Evolutionary conservation across 768 basidiomycete genomes (phyloP), one percentile per base, ranked within the genome.

Genomic region (Collybiopsis luxurians): DNA sequence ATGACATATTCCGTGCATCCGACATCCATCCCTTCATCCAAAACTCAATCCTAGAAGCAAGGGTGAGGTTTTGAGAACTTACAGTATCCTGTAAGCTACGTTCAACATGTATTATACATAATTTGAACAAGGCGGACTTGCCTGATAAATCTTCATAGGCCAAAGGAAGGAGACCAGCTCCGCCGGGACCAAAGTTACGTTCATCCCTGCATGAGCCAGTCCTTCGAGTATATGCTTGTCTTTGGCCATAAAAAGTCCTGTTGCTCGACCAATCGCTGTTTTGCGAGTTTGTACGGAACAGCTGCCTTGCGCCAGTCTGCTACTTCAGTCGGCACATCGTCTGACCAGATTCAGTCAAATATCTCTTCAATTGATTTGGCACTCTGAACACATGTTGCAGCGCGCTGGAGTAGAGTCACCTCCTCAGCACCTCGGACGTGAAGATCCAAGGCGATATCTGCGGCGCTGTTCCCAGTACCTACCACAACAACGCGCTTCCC

Each of bases 1-100:
- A 74, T 73, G 60, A 85, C 79, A 55, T 79, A 69, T 61, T 82
- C 73, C 30, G 77, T 76, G 42, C 78, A 78, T 26, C 82, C 83
- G 49, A 77, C 74, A 59, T 81, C 80, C 21, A 73, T 38, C 69
- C 69, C 71, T 72, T 26, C 39, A 44, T 2, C 43, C 6, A 23
- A 49, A 45, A 7, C 9, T 45, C 10, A 31, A 21, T 49, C 43
- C 11, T 49, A 21, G 13, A 13, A 49, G 13, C 30, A 34, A 19
- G 17, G 9, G 49, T 3, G 13, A 42, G 11, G 46, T n/a, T 19
- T 23, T 7, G 10, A 2, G 4, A 23, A 42, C 56, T 53, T 19
- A 55, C 59, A 58, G 34, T 56, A 57, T 3, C 56, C 59, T 60
- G 17, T 3, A 50, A 46, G 19, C 21, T 12, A 38, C 3, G 13